Percentiles rank a stretch among this genome's conserved stretches.
phyloP scores from a whole-genome alignment of 106 monocot species.

The Phalaenopsis equestris region DNA sequence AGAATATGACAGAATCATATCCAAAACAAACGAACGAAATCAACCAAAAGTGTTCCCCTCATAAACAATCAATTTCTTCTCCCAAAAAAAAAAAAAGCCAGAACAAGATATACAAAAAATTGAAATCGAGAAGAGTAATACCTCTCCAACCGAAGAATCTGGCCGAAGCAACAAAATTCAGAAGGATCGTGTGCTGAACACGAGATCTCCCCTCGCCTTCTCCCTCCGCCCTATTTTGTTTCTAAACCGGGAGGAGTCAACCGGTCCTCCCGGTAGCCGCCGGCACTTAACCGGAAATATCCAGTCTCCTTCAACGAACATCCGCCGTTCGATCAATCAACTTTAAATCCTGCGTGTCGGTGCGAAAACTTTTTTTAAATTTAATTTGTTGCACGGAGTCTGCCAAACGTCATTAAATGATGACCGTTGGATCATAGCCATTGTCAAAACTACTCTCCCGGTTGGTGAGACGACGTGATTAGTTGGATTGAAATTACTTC shows the following conservation, averaged over 20 bases:
- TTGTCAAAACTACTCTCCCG: not conserved
- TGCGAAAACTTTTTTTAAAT: not conserved
- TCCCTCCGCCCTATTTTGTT: not conserved
- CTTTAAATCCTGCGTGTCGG: too few relatives aligned
- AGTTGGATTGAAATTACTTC: not conserved
- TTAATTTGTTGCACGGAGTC: not conserved
- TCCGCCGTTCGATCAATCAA: too few relatives aligned
- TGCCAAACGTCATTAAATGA: not conserved
- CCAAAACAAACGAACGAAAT: not conserved
- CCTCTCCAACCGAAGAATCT: not conserved
- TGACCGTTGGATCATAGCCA: not conserved
- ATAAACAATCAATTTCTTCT: not conserved
- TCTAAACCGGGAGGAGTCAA: not conserved
- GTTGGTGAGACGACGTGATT: not conserved
- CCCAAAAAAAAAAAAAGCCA: not conserved
- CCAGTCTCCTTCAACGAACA: not conserved
- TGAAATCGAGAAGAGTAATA: not conserved
- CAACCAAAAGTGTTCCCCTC: not conserved
- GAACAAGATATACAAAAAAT: not conserved
- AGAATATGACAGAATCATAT: not conserved
- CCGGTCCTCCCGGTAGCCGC: not conserved
- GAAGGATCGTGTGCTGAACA: constrained; percentile 5
- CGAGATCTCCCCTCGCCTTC: not conserved
- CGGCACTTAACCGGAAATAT: not conserved
- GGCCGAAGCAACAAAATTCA: not conserved